Base-by-base conservation (phyloP, 345 rosid genomes). In the Arabidopsis arenosa region DNA sequence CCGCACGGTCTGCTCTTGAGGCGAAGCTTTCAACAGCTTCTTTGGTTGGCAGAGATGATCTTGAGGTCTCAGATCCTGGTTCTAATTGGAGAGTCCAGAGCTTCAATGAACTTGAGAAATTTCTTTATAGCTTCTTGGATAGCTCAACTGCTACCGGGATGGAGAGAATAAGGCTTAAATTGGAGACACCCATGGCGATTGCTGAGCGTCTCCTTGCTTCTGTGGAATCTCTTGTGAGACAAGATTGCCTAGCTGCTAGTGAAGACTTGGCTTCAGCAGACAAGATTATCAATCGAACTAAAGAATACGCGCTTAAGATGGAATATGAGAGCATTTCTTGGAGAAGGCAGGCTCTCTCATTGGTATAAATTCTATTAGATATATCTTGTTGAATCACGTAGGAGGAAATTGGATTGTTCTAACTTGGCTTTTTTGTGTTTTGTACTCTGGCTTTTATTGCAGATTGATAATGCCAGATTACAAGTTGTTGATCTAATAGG, bases 141-240 rank as follows among this genome's bases (percentile, higher is more conserved):
- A 88, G 92, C 73, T 85, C 98, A 76, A 84, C 97, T 33, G 77
- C 77, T 54, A 78, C 62, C 4, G 97, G 97, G 47, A 84, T 82
- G 90, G 97, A 95, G 76, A 88, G 99, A 81, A 85, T 89, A 80
- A 88, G 79, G 84, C 97, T 95, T 80, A 95, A 92, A 84, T 91
- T 95, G 70, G 97, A 87, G 87, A 95, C 97, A 33, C 97, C 97
- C 18, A 83, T 88, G 72, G 83, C 83, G 35, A 90, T 92, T 81
- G 93, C 97, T 8, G 93, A 92, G 63, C 89, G 88, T 36, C 75
- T 92, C 23, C 86, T 92, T 75, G 87, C 97, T 71, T 75, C 87
- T 11, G 89, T 88, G 67, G 96, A 88, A 67, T 75, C 87, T 80
- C 82, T 81, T 75, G 75, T 87, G 78, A 73, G 83, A 72, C 83